A percentile compares a stretch with the other conserved stretches of the same genome.
Evolutionary conservation across 352 stramenopile species (phyloP).

Genomic region (Phytophthora pseudosyringae): DNA sequence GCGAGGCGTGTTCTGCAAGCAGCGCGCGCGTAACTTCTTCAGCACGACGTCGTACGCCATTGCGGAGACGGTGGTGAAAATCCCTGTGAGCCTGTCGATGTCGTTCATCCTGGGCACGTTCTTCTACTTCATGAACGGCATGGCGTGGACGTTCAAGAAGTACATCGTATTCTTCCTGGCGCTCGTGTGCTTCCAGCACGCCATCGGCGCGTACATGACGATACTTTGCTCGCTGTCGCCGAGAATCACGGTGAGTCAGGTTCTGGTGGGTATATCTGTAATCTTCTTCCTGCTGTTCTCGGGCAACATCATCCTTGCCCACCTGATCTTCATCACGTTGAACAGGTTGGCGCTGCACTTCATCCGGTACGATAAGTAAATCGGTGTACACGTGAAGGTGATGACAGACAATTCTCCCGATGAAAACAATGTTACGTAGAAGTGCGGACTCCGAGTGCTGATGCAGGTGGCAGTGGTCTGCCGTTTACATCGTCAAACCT

Average conservation of each 20-base stretch:
- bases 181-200: conserved; percentile 79
- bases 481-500: conserved; percentile 54
- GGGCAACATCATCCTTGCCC: conserved; percentile 77
- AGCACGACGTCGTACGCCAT: conserved; percentile 83
- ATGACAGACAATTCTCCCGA: conserved; percentile 38
- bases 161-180: conserved; percentile 85
- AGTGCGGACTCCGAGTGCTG: conserved; percentile 28
- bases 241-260: conserved; percentile 63
- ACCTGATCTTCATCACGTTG: conserved; percentile 61
- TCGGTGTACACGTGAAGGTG: conserved; percentile 43
- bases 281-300: conserved; percentile 79
- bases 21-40: conserved; percentile 91
- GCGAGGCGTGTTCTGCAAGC: conserved; percentile 91
- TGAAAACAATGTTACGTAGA: conserved; percentile 41
- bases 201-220: conserved; percentile 71
- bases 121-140: conserved; percentile 92
- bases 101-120: conserved; percentile 64
- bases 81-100: conserved; percentile 75
- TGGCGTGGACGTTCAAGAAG: conserved; percentile 63
- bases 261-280: conserved; percentile 54
- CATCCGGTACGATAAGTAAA: conserved; percentile 54
- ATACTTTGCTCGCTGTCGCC: conserved; percentile 61
- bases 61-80: conserved; percentile 62
- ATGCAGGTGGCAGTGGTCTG: conserved; percentile 27
- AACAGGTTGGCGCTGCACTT: conserved; percentile 54